phyloP scores from a whole-genome alignment of 768 basidiomycete species.

The Xerocomus brunneocitrinus region DNA sequence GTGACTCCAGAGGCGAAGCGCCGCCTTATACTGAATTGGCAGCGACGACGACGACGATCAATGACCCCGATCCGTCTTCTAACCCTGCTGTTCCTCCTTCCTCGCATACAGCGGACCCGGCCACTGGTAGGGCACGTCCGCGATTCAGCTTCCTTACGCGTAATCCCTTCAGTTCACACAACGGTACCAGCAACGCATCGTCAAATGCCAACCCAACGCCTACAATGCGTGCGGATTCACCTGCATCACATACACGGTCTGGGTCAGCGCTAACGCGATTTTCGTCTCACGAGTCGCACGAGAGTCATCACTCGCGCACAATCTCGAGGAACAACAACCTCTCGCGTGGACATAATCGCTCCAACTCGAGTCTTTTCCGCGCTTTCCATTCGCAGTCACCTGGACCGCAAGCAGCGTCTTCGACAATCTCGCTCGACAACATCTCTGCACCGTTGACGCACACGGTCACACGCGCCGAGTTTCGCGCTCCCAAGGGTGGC shows the following conservation, averaged over 20 bases:
- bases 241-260: constrained; percentile 7
- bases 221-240: constrained; percentile 20
- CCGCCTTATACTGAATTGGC: constrained; percentile 59
- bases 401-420: constrained; percentile 47
- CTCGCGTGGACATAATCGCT: constrained; percentile 36
- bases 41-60: constrained; percentile 8
- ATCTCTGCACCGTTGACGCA: constrained; percentile 77
- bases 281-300: constrained; percentile 22
- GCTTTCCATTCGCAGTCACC: constrained; percentile 40
- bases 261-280: constrained; percentile 21
- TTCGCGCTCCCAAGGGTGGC: constrained; percentile 51
- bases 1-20: constrained; percentile 54
- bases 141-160: constrained; percentile 46
- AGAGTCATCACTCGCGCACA: constrained; percentile 20
- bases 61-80: not conserved
- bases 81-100: not conserved
- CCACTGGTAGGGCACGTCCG: constrained; percentile 28
- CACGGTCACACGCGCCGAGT: constrained; percentile 66
- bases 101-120: not conserved
- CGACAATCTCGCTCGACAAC: constrained; percentile 64
- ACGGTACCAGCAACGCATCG: constrained; percentile 12
- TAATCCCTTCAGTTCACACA: constrained; percentile 34
- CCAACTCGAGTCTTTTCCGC: constrained; percentile 30
- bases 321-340: constrained; percentile 28
- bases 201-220: constrained; percentile 8